Evolutionary conservation across 352 stramenopile genomes (phyloP).

Genomic region (Pythium chondricola): DNA sequence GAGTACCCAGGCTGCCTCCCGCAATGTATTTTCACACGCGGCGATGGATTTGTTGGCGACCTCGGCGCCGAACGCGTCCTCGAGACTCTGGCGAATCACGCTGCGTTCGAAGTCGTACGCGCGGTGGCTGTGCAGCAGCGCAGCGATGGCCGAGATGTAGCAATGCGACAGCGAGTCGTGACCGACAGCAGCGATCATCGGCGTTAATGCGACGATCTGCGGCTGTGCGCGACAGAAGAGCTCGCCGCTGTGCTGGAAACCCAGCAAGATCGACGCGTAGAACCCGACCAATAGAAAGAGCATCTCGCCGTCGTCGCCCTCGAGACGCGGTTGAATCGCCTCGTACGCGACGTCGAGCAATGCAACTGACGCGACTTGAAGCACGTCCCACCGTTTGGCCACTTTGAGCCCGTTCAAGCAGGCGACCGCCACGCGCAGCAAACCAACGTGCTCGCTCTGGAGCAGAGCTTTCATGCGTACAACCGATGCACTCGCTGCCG

Average conservation of each 20-base stretch:
- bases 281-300: conserved; percentile 27
- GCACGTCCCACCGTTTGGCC: conserved; percentile 64
- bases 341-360: conserved; percentile 36
- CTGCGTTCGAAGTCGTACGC: conserved; percentile 57
- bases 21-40: conserved; percentile 25
- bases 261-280: conserved; percentile 61
- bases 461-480: conserved; percentile 32
- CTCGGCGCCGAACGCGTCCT: conserved; percentile 23
- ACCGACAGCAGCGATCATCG: conserved; percentile 30
- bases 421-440: conserved; percentile 48
- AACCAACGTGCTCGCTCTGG: conserved; percentile 17
- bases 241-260: conserved; percentile 69
- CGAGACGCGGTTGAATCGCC: conserved; percentile 11
- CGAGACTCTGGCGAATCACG: conserved; percentile 33
- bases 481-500: conserved; percentile 27
- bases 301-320: conserved; percentile 23
- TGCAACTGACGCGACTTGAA: conserved; percentile 31
- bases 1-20: conserved; percentile 59
- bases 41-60: conserved; percentile 20
- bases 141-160: conserved; percentile 36
- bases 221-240: conserved; percentile 39
- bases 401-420: conserved; percentile 65
- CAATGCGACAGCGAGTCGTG: conserved; percentile 7
- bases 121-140: conserved; percentile 57
- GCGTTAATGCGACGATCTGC: conserved; percentile 37